phyloP scores from a whole-genome alignment of 2,329 filamentous ascomycete species.

The Sclerotinia glacialis region DNA sequence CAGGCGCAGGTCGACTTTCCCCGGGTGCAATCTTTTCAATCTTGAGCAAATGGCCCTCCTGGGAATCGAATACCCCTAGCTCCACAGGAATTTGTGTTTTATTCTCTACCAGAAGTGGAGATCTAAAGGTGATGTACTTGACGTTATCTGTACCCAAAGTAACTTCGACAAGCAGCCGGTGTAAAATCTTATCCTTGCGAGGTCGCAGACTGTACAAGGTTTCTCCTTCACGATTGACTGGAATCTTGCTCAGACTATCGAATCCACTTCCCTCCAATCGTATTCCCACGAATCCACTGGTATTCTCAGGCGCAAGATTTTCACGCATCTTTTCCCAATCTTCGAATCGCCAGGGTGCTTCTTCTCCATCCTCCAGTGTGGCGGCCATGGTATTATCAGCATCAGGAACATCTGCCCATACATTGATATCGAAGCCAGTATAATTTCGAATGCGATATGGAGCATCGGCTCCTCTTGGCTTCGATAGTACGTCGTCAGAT shows the following conservation, averaged over 20 bases:
- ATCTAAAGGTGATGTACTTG: slow-evolving; percentile 95
- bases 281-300: slow-evolving; percentile 74
- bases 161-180: slow-evolving; percentile 89
- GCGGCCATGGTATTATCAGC: slow-evolving; percentile 69
- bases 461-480: slow-evolving; percentile 85
- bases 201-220: slow-evolving; percentile 85
- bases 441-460: slow-evolving; percentile 94
- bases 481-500: slow-evolving; percentile 80
- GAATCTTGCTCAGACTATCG: slow-evolving; percentile 82
- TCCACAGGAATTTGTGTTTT: slow-evolving; percentile 96
- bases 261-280: slow-evolving; percentile 92
- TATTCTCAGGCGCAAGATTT: slow-evolving; percentile 80
- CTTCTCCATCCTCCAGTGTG: slow-evolving; percentile 81
- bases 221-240: slow-evolving; percentile 92
- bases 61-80: slow-evolving; percentile 82
- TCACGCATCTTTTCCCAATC: slow-evolving; percentile 96
- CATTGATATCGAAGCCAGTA: slow-evolving; percentile 84
- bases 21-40: slow-evolving; percentile 97
- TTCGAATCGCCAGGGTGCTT: slow-evolving; percentile 94
- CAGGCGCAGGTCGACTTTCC: slow-evolving; percentile 82
- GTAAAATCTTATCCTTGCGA: slow-evolving; percentile 78
- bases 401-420: slow-evolving; percentile 71
- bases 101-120: slow-evolving; percentile 89
- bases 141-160: slow-evolving; percentile 90
- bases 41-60: slow-evolving; percentile 87